These are phyloP conservation scores for Neurospora sp. DNA, from an alignment of 495 filamentous ascomycete species.

Conservation along the genomic window DNA sequence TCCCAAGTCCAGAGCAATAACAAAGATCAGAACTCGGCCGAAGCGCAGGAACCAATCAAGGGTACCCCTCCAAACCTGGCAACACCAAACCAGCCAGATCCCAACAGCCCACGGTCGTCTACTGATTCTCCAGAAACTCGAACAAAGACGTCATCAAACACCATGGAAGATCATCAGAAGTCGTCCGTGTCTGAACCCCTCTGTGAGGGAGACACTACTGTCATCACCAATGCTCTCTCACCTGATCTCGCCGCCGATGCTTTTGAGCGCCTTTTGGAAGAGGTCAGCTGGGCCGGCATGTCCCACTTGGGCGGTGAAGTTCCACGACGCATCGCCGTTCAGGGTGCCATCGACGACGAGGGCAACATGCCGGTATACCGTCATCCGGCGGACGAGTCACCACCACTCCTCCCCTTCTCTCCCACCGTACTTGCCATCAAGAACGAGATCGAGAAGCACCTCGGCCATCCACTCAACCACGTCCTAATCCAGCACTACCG, in stretches of 20 bases:
- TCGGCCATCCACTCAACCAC: constrained; percentile 84
- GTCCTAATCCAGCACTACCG: constrained; percentile 91
- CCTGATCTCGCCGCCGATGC: constrained; percentile 39
- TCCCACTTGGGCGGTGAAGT: constrained; percentile 85
- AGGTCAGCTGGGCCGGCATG: constrained; percentile 89
- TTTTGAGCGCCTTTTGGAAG: constrained; percentile 61
- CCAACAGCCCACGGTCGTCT: background rate
- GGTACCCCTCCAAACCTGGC: background rate
- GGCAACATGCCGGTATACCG: constrained; percentile 85
- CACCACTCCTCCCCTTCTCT: constrained; percentile 67
- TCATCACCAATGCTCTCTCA: constrained; percentile 60
- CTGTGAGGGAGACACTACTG: constrained; percentile 70
- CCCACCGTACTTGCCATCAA: constrained; percentile 59
- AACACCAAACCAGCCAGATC: background rate
- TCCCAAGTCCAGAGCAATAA: background rate
- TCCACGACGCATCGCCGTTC: constrained; percentile 85
- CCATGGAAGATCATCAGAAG: background rate
- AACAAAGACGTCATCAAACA: background rate
- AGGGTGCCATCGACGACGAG: constrained; percentile 61
- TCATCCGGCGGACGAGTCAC: constrained; percentile 85
- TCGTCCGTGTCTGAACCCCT: constrained; percentile 19
- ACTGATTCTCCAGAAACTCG: background rate
- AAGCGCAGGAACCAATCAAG: background rate
- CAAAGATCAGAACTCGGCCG: background rate
- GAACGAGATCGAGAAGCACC: constrained; percentile 49